A percentile compares a stretch with the other conserved stretches of the same genome.
Conservation (phyloP, 805 yeast genomes). For the Candida caryicola region DNA sequence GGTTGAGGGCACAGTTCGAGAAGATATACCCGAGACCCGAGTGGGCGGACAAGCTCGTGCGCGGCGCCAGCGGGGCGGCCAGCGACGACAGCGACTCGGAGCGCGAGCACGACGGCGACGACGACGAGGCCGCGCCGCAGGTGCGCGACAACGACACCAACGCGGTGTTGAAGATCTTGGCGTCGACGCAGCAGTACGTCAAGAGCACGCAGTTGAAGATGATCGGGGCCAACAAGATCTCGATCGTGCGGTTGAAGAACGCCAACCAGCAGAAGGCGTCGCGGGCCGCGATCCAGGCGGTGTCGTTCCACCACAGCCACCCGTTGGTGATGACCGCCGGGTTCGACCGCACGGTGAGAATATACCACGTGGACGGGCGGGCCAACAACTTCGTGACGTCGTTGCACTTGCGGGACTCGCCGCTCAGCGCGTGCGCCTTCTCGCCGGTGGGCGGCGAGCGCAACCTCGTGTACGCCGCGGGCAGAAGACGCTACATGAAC, state of each 20-base stretch:
- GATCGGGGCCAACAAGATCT: slow-evolving; percentile 66
- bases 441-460: slow-evolving; percentile 27
- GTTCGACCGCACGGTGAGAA: slow-evolving; percentile 80
- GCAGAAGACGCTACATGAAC: slow-evolving; percentile 88
- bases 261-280: slow-evolving; percentile 73
- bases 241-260: slow-evolving; percentile 81
- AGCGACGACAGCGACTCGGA: slow-evolving; percentile 22
- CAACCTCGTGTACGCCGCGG: slow-evolving; percentile 72
- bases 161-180: slow-evolving; percentile 31
- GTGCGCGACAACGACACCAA: slow-evolving; percentile 21
- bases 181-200: slow-evolving; percentile 35
- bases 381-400: slow-evolving; percentile 78
- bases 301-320: slow-evolving; percentile 80
- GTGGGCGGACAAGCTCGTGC: slow-evolving; percentile 58
- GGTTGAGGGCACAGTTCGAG: slow-evolving; percentile 71
- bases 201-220: slow-evolving; percentile 48
- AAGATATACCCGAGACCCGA: slow-evolving; percentile 78
- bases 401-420: slow-evolving; percentile 72
- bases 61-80: too few relatives aligned
- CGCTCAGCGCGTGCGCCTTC: slow-evolving; percentile 75
- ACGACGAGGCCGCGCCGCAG: slow-evolving; percentile 14
- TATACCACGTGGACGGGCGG: slow-evolving; percentile 90
- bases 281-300: slow-evolving; percentile 76
- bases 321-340: slow-evolving; percentile 90
- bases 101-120: slow-evolving; percentile 19